phyloP scores from a whole-genome alignment of 2,329 filamentous ascomycete genomes.

The Aspergillus texensis region DNA sequence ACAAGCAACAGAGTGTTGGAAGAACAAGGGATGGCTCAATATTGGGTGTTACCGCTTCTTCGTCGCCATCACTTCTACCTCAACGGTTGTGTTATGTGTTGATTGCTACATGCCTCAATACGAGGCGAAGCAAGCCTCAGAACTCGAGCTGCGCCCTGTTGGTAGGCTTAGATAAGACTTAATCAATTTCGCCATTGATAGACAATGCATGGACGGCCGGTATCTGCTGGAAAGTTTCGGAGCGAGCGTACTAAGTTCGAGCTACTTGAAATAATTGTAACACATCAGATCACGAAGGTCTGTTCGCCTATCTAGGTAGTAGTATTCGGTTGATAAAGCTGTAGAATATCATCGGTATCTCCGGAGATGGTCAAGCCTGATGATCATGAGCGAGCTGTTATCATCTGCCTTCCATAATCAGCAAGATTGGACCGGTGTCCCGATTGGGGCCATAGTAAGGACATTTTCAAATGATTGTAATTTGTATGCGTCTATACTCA shows the following conservation, averaged over 20 bases:
- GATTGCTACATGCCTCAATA: background rate
- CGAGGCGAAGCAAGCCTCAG: background rate
- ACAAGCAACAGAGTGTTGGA: background rate
- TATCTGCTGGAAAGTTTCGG: background rate
- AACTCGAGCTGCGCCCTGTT: background rate
- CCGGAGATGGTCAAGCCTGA: background rate
- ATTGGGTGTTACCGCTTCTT: background rate
- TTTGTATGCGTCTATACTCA: background rate
- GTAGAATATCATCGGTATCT: background rate
- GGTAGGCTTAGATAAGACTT: background rate
- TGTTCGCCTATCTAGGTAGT: background rate
- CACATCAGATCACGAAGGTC: background rate
- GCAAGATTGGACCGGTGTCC: background rate
- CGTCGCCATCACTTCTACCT: background rate
- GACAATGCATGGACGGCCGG: background rate
- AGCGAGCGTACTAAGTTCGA: background rate
- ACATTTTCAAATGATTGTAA: background rate
- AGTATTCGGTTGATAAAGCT: background rate
- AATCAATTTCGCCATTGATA: background rate
- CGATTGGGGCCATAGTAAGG: background rate
- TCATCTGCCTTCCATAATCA: background rate
- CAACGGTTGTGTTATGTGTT: background rate
- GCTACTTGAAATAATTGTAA: background rate
- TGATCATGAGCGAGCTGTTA: background rate
- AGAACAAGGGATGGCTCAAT: background rate